Evolutionary conservation across 371 early-diverging fungal species (phyloP), one percentile per base, ranked within the genome.

Genomic region (Cokeromyces recurvatus): DNA sequence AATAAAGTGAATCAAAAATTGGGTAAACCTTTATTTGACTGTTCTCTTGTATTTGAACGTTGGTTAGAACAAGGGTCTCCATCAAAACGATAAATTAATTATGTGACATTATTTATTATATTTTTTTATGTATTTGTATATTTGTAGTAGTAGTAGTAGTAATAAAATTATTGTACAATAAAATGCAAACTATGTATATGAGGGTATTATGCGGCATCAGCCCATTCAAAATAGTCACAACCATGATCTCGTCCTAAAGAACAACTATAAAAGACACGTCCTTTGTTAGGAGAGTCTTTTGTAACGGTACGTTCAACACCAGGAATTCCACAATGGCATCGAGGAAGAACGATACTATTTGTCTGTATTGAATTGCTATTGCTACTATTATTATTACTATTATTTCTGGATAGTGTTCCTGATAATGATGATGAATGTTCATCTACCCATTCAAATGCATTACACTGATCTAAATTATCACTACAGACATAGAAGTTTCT

Each of bases 1-100:
- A 99, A 99, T 74, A 82, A 90, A 58, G 97, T 97, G 27, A 99
- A 99, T 59, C 84, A 78, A 55, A 70, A 87, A 56, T 73, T 94
- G 32, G 92, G 89, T 3, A 96, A 97, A 62, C 79, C 82, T 1
- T 51, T 65, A 20, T 95, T 97, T 76, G 95, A 98, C 66, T 98
- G 99, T 69, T 62, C 71, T 9, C 79, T 79, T 53, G 83, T 93
- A 14, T 84, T 86, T 59, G 92, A 94, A 61, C 63, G 94, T 14
- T 98, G 98, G 98, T 71, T 74, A 51, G n/a, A n/a, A n/a, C 83
- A 86, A 62, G 87, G 89, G 4, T 60, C 62, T 1, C 79, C 83
- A n/a, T n/a, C n/a, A n/a, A n/a, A n/a, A n/a, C n/a, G n/a, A n/a
- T n/a, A 51, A 86, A 86, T 6, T 53, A 77, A 25, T 87, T n/a